These are phyloP conservation scores for Lepidium sativum DNA, from an alignment of 345 rosid genomes.

Conservation along the genomic window DNA sequence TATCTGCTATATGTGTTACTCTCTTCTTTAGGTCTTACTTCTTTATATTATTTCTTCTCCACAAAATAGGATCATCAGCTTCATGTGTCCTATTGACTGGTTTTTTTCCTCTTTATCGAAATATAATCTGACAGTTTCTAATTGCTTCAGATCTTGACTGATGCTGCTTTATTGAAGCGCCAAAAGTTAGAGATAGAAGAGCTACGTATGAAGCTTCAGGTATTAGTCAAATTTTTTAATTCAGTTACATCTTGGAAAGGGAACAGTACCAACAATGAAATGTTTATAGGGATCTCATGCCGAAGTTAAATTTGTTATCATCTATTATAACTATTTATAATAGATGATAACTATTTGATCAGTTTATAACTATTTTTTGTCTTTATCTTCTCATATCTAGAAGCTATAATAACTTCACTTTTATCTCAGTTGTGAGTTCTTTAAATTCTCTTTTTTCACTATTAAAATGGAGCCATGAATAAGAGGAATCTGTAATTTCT, in stretches of 20 bases:
- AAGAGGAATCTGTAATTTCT: no score
- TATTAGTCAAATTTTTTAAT: constrained; percentile 24
- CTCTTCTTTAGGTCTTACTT: neutral
- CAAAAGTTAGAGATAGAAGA: constrained; percentile 96
- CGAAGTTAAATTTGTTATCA: no score
- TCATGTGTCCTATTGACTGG: neutral
- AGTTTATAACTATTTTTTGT: no score
- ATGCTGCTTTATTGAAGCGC: constrained; percentile 84
- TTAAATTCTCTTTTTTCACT: no score
- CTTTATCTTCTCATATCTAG: no score
- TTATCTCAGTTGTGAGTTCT: no score
- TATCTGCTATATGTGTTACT: neutral
- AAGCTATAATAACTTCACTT: no score
- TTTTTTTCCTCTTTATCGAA: neutral
- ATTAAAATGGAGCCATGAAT: no score
- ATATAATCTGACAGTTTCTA: constrained; percentile 21
- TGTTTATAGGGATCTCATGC: constrained; percentile 74
- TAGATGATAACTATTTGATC: no score
- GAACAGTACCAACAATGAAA: neutral
- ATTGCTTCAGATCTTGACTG: constrained; percentile 69
- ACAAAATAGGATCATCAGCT: neutral
- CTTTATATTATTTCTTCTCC: neutral
- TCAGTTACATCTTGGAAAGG: neutral
- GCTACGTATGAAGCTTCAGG: constrained; percentile 77
- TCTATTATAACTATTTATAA: no score